Evolutionary conservation across 106 monocot genomes (phyloP).

Genomic region (Platanthera zijinensis): DNA sequence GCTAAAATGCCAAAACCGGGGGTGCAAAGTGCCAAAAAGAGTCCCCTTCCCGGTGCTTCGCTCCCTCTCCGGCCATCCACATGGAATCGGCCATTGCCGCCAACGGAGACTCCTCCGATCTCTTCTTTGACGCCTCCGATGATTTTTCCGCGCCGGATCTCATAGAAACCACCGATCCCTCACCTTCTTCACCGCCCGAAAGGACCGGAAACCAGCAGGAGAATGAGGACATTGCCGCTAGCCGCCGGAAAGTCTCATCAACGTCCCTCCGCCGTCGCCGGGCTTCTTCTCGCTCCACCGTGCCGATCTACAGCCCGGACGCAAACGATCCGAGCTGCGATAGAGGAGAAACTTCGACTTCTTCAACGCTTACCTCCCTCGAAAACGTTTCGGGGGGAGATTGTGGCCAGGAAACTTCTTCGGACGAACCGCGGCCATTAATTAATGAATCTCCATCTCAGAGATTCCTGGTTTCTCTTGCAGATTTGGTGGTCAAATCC

Average conservation of each 20-base stretch:
- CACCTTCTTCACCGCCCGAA: neutral
- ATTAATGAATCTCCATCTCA: slow-evolving; percentile 1
- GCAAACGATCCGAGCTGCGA: neutral
- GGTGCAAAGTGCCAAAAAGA: too few relatives aligned
- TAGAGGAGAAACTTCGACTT: neutral
- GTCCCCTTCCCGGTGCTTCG: neutral
- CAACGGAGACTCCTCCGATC: neutral
- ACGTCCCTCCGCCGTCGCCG: slow-evolving; percentile 5
- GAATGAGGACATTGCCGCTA: neutral
- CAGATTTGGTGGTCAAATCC: slow-evolving; percentile 46
- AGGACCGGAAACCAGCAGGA: neutral
- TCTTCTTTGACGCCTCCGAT: neutral
- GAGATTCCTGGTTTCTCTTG: slow-evolving; percentile 23
- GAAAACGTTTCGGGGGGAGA: neutral
- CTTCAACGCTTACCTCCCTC: slow-evolving; percentile 11
- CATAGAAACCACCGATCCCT: neutral
- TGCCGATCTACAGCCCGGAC: neutral
- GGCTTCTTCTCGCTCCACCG: neutral
- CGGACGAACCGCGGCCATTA: neutral
- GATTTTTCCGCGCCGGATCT: neutral
- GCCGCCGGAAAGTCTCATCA: neutral
- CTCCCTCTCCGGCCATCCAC: neutral
- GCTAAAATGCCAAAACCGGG: too few relatives aligned
- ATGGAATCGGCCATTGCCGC: neutral
- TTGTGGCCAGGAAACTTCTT: neutral